Conservation (phyloP, 805 yeast genomes). For the Blastobotrys parvus region DNA sequence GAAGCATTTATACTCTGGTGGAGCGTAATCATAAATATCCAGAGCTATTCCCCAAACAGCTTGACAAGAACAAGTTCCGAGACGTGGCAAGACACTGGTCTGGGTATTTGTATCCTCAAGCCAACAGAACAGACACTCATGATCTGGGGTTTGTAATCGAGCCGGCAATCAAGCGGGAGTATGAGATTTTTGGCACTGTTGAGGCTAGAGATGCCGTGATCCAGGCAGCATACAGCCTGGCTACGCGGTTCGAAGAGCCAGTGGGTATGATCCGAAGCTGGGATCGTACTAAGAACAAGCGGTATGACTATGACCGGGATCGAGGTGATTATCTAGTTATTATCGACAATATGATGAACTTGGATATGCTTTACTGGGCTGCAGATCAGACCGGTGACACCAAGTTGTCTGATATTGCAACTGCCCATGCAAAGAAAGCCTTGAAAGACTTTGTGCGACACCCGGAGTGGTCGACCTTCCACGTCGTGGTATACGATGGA, state of each 20-base stretch:
- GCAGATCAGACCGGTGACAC: conserved; percentile 24
- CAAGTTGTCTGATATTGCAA: conserved; percentile 23
- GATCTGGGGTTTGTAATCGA: conserved; percentile 26
- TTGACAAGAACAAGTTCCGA: background rate
- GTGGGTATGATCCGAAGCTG: conserved; percentile 25
- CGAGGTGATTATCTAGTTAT: conserved; percentile 25
- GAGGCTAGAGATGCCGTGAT: conserved; percentile 19
- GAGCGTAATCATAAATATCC: conserved; percentile 9
- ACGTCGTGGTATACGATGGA: conserved; percentile 23
- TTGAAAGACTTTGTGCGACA: conserved; percentile 16
- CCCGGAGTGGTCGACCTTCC: conserved; percentile 24
- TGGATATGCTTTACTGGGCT: conserved; percentile 26
- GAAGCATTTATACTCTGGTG: conserved; percentile 10
- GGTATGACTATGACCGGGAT: conserved; percentile 15
- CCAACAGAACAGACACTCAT: conserved; percentile 23
- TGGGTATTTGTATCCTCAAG: conserved; percentile 7
- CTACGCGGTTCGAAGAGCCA: conserved; percentile 20
- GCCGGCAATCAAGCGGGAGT: conserved; percentile 24
- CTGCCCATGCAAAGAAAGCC: conserved; percentile 28
- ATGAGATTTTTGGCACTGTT: conserved; percentile 14
- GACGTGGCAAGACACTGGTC: conserved; percentile 9
- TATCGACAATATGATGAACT: conserved; percentile 22
- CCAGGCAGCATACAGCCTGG: conserved; percentile 25
- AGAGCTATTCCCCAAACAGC: background rate
- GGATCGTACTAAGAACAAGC: conserved; percentile 20